phyloP scores from a whole-genome alignment of 2,329 filamentous ascomycete species.

The Xenosphaeropsis pyriputrescens region DNA sequence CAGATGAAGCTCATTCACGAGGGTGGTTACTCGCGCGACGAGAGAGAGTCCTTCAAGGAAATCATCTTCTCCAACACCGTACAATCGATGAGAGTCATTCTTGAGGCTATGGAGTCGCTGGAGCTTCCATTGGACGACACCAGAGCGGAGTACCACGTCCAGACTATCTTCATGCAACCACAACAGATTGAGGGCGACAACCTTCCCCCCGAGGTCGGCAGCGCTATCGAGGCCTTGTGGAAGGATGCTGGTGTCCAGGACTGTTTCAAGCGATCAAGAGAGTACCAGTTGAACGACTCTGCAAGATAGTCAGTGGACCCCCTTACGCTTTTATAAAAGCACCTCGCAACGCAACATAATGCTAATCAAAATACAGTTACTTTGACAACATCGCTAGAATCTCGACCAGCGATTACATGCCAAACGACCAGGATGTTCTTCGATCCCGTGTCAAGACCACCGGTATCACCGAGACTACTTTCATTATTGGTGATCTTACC shows the following conservation, averaged over 20 bases:
- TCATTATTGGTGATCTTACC: conserved; percentile 81
- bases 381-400: conserved; percentile 66
- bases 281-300: conserved; percentile 95
- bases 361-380: conserved; percentile 45
- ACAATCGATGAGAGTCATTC: conserved; percentile 82
- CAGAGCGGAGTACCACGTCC: conserved; percentile 19
- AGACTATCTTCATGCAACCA: conserved; percentile 22
- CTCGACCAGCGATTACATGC: conserved; percentile 66
- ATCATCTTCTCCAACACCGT: conserved; percentile 94
- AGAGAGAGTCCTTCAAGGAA: conserved; percentile 85
- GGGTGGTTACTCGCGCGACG: conserved; percentile 94
- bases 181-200: conserved; percentile 65
- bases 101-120: conserved; percentile 82
- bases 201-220: conserved; percentile 64
- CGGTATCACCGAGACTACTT: conserved; percentile 90
- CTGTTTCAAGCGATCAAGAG: conserved; percentile 68
- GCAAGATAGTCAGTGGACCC: conserved; percentile 62
- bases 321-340: background rate
- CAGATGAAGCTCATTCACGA: conserved; percentile 99
- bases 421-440: conserved; percentile 87
- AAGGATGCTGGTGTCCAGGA: conserved; percentile 71
- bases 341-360: too few relatives aligned
- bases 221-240: conserved; percentile 78
- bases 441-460: conserved; percentile 86
- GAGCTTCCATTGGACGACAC: conserved; percentile 63